Evolutionary conservation across 2,329 filamentous ascomycete species (phyloP).

Genomic region (Xylariaceae sp.): DNA sequence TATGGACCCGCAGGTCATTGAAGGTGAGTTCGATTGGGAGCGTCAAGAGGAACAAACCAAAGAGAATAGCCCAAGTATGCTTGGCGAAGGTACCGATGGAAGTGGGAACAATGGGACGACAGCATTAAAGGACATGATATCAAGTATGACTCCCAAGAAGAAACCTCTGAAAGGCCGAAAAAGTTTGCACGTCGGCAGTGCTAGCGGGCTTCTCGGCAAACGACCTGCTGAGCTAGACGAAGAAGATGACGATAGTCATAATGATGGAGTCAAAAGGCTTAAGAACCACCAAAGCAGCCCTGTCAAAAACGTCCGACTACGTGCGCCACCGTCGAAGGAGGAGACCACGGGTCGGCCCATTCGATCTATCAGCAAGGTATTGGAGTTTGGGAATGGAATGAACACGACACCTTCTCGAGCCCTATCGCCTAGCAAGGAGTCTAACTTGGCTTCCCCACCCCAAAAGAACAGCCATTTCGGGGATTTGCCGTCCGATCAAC

Average conservation of each 20-base stretch:
- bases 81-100: conserved; percentile 40
- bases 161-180: conserved; percentile 63
- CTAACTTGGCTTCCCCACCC: conserved; percentile 49
- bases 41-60: conserved; percentile 56
- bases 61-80: conserved; percentile 50
- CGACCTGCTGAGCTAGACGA: conserved; percentile 67
- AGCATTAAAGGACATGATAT: conserved; percentile 72
- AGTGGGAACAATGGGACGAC: conserved; percentile 60
- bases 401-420: conserved; percentile 41
- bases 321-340: conserved; percentile 63
- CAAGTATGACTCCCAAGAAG: conserved; percentile 73
- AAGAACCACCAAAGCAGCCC: conserved; percentile 70
- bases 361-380: conserved; percentile 46
- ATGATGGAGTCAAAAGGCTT: conserved; percentile 62
- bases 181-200: conserved; percentile 71
- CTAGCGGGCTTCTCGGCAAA: conserved; percentile 69
- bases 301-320: conserved; percentile 69
- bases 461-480: conserved; percentile 53
- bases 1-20: conserved; percentile 59
- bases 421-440: conserved; percentile 46
- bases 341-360: conserved; percentile 59
- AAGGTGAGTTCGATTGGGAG: conserved; percentile 60
- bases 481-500: conserved; percentile 47
- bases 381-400: conserved; percentile 38
- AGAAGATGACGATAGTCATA: conserved; percentile 54